These are phyloP conservation scores for Colletotrichum sp. DNA, from an alignment of 2,329 filamentous ascomycete genomes.

Conservation along the genomic window DNA sequence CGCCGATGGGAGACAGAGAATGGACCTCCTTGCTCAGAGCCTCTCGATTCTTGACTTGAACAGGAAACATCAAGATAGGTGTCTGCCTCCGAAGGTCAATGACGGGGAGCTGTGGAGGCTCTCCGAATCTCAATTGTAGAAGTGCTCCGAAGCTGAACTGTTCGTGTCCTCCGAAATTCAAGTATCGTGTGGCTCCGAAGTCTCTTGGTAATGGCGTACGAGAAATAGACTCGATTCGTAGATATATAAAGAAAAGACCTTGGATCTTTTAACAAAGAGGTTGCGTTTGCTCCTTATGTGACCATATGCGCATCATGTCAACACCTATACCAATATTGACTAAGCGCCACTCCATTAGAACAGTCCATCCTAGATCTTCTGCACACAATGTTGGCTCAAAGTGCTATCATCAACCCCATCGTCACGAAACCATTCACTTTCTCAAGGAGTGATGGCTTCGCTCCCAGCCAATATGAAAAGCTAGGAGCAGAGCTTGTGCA, in stretches of 20 bases:
- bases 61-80: neutral
- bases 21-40: accelerated
- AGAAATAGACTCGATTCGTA: neutral
- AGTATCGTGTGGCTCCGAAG: neutral
- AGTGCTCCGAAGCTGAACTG: neutral
- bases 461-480: neutral
- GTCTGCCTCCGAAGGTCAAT: neutral
- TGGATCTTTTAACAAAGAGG: accelerated
- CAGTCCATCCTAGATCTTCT: neutral
- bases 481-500: neutral
- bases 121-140: neutral
- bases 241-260: neutral
- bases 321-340: neutral
- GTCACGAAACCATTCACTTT: neutral
- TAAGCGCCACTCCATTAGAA: neutral
- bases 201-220: accelerated
- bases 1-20: neutral
- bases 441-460: neutral
- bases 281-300: neutral
- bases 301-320: neutral
- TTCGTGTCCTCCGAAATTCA: neutral
- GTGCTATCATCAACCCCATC: neutral
- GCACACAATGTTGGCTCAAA: neutral
- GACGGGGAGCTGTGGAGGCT: neutral
- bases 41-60: accelerated